A percentile compares a stretch with the other conserved stretches of the same genome.
These are phyloP conservation scores for Sistotremastrum niveocremeum DNA, from an alignment of 768 basidiomycete genomes.

Conservation along the genomic window DNA sequence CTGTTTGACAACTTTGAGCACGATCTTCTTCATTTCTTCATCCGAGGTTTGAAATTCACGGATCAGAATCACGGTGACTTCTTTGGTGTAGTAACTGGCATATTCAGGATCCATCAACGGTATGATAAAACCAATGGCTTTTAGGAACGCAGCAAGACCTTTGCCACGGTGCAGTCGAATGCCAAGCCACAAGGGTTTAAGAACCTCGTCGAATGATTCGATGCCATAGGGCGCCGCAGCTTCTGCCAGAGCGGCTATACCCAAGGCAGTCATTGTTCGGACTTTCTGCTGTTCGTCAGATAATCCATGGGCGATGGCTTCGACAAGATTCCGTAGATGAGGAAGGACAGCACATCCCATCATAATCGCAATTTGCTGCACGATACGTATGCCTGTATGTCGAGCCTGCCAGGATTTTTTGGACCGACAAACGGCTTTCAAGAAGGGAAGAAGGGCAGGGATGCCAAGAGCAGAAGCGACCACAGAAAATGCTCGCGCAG, in stretches of 20 bases:
- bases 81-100: conserved; percentile 97
- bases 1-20: conserved; percentile 97
- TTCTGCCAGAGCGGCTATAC: conserved; percentile 88
- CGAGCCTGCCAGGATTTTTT: conserved; percentile 99
- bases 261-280: conserved; percentile 88
- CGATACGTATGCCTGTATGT: conserved; percentile 98
- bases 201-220: conserved; percentile 95
- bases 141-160: conserved; percentile 87
- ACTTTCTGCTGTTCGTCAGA: conserved; percentile 96
- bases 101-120: conserved; percentile 99
- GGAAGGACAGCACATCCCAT: conserved; percentile 99
- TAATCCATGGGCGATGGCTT: conserved; percentile 87
- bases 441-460: conserved; percentile 91
- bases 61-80: conserved; percentile 91
- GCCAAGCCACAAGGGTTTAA: conserved; percentile 89
- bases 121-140: conserved; percentile 98
- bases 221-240: conserved; percentile 98
- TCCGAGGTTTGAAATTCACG: conserved; percentile 99
- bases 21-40: conserved; percentile 99
- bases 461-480: conserved; percentile 98
- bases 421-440: conserved; percentile 95
- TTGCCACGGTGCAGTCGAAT: conserved; percentile 93
- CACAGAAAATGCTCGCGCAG: conserved; percentile 96
- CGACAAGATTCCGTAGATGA: conserved; percentile 90
- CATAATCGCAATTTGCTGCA: conserved; percentile 99